Conservation (phyloP, 2,329 filamentous ascomycete genomes). For the Colletotrichum magnum region DNA sequence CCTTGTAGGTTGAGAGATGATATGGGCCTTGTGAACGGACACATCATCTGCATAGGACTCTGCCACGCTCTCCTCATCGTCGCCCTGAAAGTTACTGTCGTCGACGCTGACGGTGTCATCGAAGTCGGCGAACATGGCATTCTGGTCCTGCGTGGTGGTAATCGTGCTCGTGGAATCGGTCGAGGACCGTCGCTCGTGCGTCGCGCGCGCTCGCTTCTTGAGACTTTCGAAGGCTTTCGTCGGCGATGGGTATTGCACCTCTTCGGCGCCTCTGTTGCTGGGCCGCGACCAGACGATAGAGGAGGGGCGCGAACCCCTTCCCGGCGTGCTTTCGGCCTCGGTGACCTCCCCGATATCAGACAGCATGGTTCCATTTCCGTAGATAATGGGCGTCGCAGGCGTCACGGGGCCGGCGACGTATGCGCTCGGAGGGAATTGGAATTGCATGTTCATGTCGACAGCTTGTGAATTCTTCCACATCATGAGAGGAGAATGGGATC, state of each 20-base stretch:
- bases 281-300: slow-evolving; percentile 42
- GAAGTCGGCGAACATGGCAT: slow-evolving; percentile 70
- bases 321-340: slow-evolving; percentile 66
- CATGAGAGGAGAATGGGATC: slow-evolving; percentile 65
- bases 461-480: slow-evolving; percentile 66
- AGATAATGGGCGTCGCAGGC: slow-evolving; percentile 75
- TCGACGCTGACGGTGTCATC: slow-evolving; percentile 74
- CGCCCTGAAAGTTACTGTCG: slow-evolving; percentile 76
- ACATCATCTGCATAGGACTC: slow-evolving; percentile 67
- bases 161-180: slow-evolving; percentile 74
- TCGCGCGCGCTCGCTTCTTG: slow-evolving; percentile 58
- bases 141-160: slow-evolving; percentile 65
- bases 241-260: slow-evolving; percentile 54
- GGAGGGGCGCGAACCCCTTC: slow-evolving; percentile 53
- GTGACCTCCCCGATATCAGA: slow-evolving; percentile 75
- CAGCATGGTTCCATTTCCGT: slow-evolving; percentile 78
- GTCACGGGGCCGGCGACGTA: slow-evolving; percentile 62
- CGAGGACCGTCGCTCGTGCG: slow-evolving; percentile 67
- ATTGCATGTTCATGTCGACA: slow-evolving; percentile 51
- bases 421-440: slow-evolving; percentile 59
- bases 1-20: slow-evolving; percentile 46
- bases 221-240: slow-evolving; percentile 60
- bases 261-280: slow-evolving; percentile 49
- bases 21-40: slow-evolving; percentile 49
- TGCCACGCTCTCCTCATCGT: slow-evolving; percentile 77